phyloP scores from a whole-genome alignment of 2,329 filamentous ascomycete genomes.

The Apiospora pterosperma region DNA sequence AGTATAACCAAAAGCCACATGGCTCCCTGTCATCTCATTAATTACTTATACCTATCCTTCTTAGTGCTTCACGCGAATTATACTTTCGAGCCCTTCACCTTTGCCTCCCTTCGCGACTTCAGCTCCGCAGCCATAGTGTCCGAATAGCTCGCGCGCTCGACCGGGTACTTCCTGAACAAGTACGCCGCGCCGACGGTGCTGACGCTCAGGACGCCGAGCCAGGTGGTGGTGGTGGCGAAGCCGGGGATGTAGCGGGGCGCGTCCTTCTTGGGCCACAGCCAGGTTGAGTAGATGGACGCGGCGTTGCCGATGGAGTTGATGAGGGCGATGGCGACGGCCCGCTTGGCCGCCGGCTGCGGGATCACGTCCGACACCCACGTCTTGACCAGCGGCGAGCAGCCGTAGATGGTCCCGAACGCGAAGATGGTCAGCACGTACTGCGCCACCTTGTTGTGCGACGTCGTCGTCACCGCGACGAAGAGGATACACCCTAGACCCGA shows the following conservation, averaged over 20 bases:
- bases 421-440: slow-evolving; percentile 23
- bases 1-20: no score
- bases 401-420: slow-evolving; percentile 24
- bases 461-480: slow-evolving; percentile 19
- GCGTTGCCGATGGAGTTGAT: slow-evolving; percentile 13
- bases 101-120: slow-evolving; percentile 2
- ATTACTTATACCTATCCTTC: no score
- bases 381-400: slow-evolving; percentile 21
- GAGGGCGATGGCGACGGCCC: slow-evolving; percentile 11
- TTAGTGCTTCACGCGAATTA: background rate
- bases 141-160: background rate
- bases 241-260: slow-evolving; percentile 9
- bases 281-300: slow-evolving; percentile 11
- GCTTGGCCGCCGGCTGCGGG: slow-evolving; percentile 15
- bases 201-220: slow-evolving; percentile 13
- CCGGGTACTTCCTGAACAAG: slow-evolving; percentile 14
- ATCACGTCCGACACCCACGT: slow-evolving; percentile 18
- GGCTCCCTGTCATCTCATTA: no score
- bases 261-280: slow-evolving; percentile 9
- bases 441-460: slow-evolving; percentile 10
- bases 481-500: slow-evolving; percentile 19
- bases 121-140: slow-evolving; percentile 7
- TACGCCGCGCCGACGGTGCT: slow-evolving; percentile 10
- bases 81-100: background rate
- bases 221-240: slow-evolving; percentile 14